Evolutionary conservation across 345 rosid species (phyloP), one percentile per base, ranked within the genome.

Genomic region (Syzygium oleosum): DNA sequence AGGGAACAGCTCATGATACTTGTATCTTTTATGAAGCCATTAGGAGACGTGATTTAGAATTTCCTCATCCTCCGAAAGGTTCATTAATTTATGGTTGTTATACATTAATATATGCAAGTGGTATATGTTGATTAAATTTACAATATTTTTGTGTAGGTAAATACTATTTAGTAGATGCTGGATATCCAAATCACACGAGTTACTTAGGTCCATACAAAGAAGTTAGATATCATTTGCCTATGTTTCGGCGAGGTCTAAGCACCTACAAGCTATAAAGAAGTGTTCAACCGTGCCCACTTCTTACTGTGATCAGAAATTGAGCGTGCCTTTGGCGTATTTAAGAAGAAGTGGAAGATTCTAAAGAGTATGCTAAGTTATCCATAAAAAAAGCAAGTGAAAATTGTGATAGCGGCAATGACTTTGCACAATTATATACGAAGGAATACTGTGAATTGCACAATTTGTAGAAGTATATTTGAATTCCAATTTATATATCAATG

Each of bases 31-130:
- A 56, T 10, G n/a, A 56, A 22, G 63, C n/a, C 2, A 56, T 9
- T 56, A 2, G 61, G 25, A 56, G n/a, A 56, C 1, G 1, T 56
- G n/a, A 56, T 56, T 2, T n/a, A 56, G 0, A 56, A 4, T 56
- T 56, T 56, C 2, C 2, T 2, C 0, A 56, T 56, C 0, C 2
- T 56, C 14, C 14, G 9, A 12, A 0, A 56, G 0, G 63, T 56
- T 56, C 0, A 5, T 56, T 56, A 56, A 56, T 56, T 56, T 9
- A 23, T 56, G 13, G 1, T 10, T 56, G 23, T 22, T 23, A 5
- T 23, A 56, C 6, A 56, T 0, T 5, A 4, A 56, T 56, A 9
- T 23, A 56, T 56, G 4, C 25, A 56, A 23, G 6, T 56, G 0
- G 61, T 12, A 9, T 23, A 56, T 56, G 61, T 23, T 56, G 10